phyloP scores from a whole-genome alignment of 2,329 filamentous ascomycete genomes.

The Epicoccum sorghinum region DNA sequence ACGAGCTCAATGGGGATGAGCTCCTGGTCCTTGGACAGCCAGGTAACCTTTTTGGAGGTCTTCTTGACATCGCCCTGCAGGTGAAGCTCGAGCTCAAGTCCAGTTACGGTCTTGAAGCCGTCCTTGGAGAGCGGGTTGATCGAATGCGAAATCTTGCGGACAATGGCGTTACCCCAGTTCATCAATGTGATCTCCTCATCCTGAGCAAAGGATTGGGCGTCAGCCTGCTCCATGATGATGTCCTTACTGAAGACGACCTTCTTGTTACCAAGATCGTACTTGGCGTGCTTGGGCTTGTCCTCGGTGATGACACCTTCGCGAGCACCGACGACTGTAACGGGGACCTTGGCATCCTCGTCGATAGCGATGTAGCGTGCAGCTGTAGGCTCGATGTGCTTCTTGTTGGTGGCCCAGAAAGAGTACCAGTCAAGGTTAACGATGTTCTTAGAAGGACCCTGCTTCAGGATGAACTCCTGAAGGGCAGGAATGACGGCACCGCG shows the following conservation, averaged over 20 bases:
- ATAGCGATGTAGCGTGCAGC: constrained; percentile 62
- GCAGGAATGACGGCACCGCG: constrained; percentile 81
- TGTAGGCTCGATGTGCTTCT: constrained; percentile 59
- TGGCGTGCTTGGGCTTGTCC: constrained; percentile 85
- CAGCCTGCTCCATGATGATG: constrained; percentile 83
- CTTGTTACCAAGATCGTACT: constrained; percentile 88
- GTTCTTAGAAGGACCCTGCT: constrained; percentile 83
- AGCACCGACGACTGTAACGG: constrained; percentile 70
- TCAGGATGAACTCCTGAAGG: constrained; percentile 81
- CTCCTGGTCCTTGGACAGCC: constrained; percentile 80
- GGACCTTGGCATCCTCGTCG: constrained; percentile 72
- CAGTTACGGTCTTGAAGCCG: constrained; percentile 62
- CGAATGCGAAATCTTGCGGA: constrained; percentile 67
- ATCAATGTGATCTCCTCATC: constrained; percentile 94
- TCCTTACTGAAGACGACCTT: constrained; percentile 78
- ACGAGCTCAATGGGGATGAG: constrained; percentile 84
- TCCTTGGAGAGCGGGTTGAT: constrained; percentile 58
- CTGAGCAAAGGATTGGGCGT: constrained; percentile 79
- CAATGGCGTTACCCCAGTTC: constrained; percentile 92
- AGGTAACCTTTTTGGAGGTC: constrained; percentile 96
- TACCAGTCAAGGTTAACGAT: constrained; percentile 86
- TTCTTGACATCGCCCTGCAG: constrained; percentile 92
- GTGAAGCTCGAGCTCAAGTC: constrained; percentile 83
- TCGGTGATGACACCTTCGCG: constrained; percentile 63
- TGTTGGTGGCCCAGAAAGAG: constrained; percentile 62